Conservation (phyloP, 202 grass and related monocot genomes). For the Cymbopogon flexuosus region DNA sequence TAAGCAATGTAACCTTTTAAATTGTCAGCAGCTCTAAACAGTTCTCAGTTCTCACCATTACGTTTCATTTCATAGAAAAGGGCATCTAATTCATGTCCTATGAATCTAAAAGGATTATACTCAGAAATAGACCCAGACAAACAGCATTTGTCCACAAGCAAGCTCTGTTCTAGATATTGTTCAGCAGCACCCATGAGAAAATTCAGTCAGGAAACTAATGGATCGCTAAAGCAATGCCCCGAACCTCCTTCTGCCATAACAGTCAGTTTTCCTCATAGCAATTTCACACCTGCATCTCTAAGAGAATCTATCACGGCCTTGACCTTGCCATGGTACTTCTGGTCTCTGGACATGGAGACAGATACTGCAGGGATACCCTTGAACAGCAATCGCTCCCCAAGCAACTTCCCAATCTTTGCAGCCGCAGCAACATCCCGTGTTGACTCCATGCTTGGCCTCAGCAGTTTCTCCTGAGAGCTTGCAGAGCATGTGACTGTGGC, state of each 20-base stretch:
- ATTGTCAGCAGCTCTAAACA: background rate
- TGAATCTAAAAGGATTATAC: background rate
- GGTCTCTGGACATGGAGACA: constrained; percentile 51
- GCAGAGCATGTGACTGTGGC: constrained; percentile 42
- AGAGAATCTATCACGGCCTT: constrained; percentile 56
- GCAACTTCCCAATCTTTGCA: constrained; percentile 61
- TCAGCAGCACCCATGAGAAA: background rate
- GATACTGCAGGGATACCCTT: constrained; percentile 44
- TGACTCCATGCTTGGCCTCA: constrained; percentile 55
- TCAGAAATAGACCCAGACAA: background rate
- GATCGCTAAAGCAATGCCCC: background rate
- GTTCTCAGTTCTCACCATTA: background rate
- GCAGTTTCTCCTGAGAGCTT: constrained; percentile 56
- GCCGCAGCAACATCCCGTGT: constrained; percentile 36
- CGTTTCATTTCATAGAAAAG: background rate
- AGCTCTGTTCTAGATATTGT: background rate
- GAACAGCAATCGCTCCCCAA: constrained; percentile 56
- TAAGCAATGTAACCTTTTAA: background rate
- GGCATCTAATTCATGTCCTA: background rate
- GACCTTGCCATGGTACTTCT: constrained; percentile 57
- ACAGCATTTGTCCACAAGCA: background rate
- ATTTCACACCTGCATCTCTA: constrained; percentile 43
- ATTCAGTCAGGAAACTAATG: background rate
- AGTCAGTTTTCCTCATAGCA: constrained; percentile 26
- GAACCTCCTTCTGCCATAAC: background rate